Conservation (phyloP, 1,284 basidiomycete species). For the Meripilus lineatus region DNA sequence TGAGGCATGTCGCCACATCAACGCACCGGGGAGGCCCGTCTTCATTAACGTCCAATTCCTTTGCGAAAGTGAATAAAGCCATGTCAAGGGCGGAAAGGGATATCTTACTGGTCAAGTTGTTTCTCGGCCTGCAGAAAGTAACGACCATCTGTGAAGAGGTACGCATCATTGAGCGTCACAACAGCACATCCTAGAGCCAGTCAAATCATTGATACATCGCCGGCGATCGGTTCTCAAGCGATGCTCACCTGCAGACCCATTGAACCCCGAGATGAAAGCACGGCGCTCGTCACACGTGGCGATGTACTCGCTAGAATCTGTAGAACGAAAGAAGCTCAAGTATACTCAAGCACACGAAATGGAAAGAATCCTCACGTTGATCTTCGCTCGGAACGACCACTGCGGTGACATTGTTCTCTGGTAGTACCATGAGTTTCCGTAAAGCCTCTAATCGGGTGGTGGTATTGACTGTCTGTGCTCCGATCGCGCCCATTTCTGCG, state of each 20-base stretch:
- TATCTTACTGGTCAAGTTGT: conserved; percentile 69
- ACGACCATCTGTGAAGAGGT: conserved; percentile 88
- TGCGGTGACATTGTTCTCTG: conserved; percentile 56
- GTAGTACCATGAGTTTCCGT: conserved; percentile 60
- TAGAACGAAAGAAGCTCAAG: background rate
- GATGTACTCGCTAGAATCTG: conserved; percentile 89
- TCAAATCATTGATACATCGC: background rate
- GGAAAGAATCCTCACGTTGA: conserved; percentile 57
- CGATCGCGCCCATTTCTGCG: conserved; percentile 26
- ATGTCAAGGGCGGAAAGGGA: background rate
- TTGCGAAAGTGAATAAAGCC: background rate
- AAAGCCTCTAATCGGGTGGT: conserved; percentile 54
- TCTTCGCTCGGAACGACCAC: conserved; percentile 85
- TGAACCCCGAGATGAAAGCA: conserved; percentile 89
- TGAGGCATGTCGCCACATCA: background rate
- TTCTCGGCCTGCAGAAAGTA: conserved; percentile 92
- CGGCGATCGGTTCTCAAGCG: too few relatives aligned
- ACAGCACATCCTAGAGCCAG: conserved; percentile 65
- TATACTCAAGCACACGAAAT: background rate
- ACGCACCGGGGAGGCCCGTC: conserved; percentile 70
- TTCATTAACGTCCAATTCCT: conserved; percentile 95
- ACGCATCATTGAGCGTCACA: conserved; percentile 69
- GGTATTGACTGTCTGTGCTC: conserved; percentile 55
- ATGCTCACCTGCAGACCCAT: conserved; percentile 78
- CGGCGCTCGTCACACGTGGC: conserved; percentile 82